These are phyloP conservation scores for Xylaria grammica DNA, from an alignment of 495 filamentous ascomycete species.

Conservation along the genomic window DNA sequence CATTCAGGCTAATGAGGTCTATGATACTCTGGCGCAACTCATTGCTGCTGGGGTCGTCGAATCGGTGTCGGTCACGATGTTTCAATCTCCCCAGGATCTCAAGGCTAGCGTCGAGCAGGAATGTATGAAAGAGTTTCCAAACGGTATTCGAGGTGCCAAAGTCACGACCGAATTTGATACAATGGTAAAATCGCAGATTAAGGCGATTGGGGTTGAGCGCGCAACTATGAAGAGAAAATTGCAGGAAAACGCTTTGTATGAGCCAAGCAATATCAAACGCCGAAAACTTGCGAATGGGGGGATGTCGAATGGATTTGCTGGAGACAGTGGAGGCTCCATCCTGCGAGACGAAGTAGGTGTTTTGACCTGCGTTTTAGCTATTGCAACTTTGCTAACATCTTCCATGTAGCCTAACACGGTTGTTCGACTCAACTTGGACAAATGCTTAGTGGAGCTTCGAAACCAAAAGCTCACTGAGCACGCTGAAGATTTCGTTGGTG, in stretches of 20 bases:
- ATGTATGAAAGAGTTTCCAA: constrained; percentile 44
- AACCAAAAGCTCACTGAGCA: constrained; percentile 73
- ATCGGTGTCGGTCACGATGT: constrained; percentile 42
- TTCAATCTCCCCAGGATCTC: constrained; percentile 47
- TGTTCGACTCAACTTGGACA: constrained; percentile 84
- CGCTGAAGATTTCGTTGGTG: constrained; percentile 63
- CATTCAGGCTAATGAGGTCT: constrained; percentile 40
- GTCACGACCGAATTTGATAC: constrained; percentile 60
- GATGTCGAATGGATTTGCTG: constrained; percentile 33
- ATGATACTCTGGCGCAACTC: constrained; percentile 48
- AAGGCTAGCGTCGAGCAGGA: constrained; percentile 46
- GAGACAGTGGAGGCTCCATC: constrained; percentile 44
- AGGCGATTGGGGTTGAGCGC: constrained; percentile 50
- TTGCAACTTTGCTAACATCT: constrained; percentile 33
- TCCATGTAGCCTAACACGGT: constrained; percentile 57
- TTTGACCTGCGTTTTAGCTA: background rate
- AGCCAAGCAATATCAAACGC: constrained; percentile 46
- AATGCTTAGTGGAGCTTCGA: constrained; percentile 79
- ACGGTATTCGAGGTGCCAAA: constrained; percentile 55
- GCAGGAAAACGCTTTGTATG: constrained; percentile 40
- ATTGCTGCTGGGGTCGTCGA: constrained; percentile 53
- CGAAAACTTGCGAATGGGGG: constrained; percentile 50
- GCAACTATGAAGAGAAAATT: constrained; percentile 56
- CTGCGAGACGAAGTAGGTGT: constrained; percentile 40
- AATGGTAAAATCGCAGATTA: constrained; percentile 59